A percentile compares a stretch with the other conserved stretches of the same genome.
Conservation (phyloP, 1,139 yeast genomes). For the Blastobotrys buckinghamii region DNA sequence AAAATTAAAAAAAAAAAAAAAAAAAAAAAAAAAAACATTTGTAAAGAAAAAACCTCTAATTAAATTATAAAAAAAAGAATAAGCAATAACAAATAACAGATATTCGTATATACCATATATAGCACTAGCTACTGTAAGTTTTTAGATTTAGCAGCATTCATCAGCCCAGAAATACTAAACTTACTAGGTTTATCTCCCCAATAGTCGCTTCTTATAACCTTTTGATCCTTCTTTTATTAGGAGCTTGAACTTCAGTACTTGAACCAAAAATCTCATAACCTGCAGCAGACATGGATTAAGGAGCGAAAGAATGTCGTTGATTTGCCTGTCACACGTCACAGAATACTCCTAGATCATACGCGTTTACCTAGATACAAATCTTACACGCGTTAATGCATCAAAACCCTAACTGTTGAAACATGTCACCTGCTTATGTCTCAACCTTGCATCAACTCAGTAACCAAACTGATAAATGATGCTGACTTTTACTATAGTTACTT, state of each 20-base stretch:
- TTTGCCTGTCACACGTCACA: too few species aligned
- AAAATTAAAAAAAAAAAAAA: too few species aligned
- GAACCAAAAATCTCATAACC: background rate
- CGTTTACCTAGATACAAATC: too few species aligned
- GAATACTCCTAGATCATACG: too few species aligned
- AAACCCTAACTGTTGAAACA: too few species aligned
- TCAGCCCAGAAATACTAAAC: slow-evolving; percentile 22
- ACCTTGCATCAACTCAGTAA: too few species aligned
- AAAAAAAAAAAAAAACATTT: too few species aligned
- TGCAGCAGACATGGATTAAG: background rate
- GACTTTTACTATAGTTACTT: too few species aligned
- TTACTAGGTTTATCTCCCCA: slow-evolving; percentile 17
- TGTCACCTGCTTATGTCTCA: too few species aligned
- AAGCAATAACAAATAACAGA: background rate
- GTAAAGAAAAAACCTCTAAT: background rate
- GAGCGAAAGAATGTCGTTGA: background rate
- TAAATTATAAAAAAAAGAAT: background rate
- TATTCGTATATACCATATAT: background rate
- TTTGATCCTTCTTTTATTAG: background rate
- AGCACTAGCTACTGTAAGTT: background rate
- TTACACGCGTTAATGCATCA: too few species aligned
- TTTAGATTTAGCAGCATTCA: slow-evolving; percentile 21
- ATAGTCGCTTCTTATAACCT: slow-evolving; percentile 1
- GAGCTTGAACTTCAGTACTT: background rate
- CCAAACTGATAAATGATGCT: too few species aligned